Evolutionary conservation across 306 rosid species (phyloP).

Genomic region (Cucurbita pepo): DNA sequence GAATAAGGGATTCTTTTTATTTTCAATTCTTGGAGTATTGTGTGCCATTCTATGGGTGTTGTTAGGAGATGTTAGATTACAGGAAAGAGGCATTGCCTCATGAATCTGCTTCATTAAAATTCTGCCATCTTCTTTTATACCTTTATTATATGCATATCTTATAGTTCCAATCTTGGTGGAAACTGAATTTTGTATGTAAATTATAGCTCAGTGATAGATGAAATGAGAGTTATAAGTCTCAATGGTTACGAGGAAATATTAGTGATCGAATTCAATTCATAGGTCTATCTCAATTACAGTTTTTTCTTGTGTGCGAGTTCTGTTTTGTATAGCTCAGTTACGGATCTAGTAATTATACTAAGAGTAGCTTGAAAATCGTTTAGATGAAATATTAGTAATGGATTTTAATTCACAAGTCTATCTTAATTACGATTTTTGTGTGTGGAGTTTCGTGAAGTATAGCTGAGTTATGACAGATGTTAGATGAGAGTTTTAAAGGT

Average conservation of each 20-base stretch:
- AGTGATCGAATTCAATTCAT: not conserved
- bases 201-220: not conserved
- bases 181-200: not conserved
- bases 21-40: constrained; percentile 53
- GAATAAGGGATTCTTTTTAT: constrained; percentile 44
- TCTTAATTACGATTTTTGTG: too few relatives aligned
- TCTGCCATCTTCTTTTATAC: not conserved
- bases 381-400: not conserved
- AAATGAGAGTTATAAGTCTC: not conserved
- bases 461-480: too few relatives aligned
- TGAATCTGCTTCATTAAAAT: not conserved
- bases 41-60: constrained; percentile 63
- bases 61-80: constrained; percentile 7
- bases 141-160: not conserved
- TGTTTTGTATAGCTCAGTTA: too few relatives aligned
- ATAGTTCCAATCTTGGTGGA: not conserved
- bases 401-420: not conserved
- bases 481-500: too few relatives aligned
- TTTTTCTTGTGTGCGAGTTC: too few relatives aligned
- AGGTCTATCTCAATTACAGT: not conserved
- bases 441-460: too few relatives aligned
- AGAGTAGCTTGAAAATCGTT: not conserved
- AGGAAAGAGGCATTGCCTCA: not conserved
- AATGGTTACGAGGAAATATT: not conserved
- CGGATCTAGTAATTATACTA: too few relatives aligned